Evolutionary conservation across 352 stramenopile genomes (phyloP).

Genomic region (Globisporangium takayamanum): DNA sequence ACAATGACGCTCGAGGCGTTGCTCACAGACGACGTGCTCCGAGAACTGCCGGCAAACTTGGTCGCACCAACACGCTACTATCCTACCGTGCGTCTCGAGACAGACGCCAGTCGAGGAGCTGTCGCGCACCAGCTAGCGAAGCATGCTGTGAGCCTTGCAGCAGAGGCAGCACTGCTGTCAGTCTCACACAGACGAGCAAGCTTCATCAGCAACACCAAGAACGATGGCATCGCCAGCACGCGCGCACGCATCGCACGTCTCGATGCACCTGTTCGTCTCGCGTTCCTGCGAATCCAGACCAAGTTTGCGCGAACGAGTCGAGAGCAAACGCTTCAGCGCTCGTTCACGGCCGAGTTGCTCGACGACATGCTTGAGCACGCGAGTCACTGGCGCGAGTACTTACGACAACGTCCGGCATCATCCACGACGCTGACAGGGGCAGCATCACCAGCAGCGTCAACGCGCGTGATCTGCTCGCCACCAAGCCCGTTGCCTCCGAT

Average conservation of each 20-base stretch:
- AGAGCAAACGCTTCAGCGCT: background rate
- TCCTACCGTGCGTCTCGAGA: background rate
- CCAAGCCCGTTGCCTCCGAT: slow-evolving; percentile 16
- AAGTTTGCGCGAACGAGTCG: slow-evolving; percentile 6
- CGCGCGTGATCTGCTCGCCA: background rate
- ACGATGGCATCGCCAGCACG: background rate
- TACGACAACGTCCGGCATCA: background rate
- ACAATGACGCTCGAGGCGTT: background rate
- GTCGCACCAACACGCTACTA: background rate
- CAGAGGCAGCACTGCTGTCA: background rate
- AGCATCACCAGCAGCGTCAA: slow-evolving; percentile 3
- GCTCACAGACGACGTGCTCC: slow-evolving; percentile 4
- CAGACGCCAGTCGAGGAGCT: background rate
- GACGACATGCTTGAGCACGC: slow-evolving; percentile 25
- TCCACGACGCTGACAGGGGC: background rate
- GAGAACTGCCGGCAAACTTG: background rate
- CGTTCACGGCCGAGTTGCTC: slow-evolving; percentile 10
- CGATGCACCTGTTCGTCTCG: slow-evolving; percentile 1
- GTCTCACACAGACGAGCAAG: background rate
- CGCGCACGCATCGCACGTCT: background rate
- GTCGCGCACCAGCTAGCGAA: slow-evolving; percentile 3
- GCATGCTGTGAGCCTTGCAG: background rate
- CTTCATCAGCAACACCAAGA: background rate
- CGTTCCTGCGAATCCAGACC: slow-evolving; percentile 19
- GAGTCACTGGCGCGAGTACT: slow-evolving; percentile 22